phyloP scores from a whole-genome alignment of 2,329 filamentous ascomycete species.

The Chrysoporthe deuterocubensis region DNA sequence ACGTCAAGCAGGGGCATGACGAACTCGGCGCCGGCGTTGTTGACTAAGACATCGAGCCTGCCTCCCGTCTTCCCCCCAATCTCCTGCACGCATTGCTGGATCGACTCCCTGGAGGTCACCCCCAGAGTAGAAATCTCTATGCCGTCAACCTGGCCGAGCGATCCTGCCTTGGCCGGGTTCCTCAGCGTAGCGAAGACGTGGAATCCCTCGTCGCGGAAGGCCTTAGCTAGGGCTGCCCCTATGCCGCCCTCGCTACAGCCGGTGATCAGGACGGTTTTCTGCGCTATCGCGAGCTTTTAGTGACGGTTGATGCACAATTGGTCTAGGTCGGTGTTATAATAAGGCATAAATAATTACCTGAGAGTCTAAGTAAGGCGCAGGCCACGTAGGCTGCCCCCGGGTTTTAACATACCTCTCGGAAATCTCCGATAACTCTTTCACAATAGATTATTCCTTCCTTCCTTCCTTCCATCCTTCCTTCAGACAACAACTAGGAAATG shows the following conservation, averaged over 20 bases:
- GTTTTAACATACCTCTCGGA: too few relatives aligned
- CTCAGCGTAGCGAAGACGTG: constrained; percentile 39
- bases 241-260: constrained; percentile 42
- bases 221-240: constrained; percentile 38
- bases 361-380: too few relatives aligned
- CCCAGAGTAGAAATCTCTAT: constrained; percentile 38
- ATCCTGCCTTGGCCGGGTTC: constrained; percentile 33
- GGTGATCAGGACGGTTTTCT: constrained; percentile 39
- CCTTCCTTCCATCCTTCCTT: too few relatives aligned
- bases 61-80: constrained; percentile 24
- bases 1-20: constrained; percentile 43
- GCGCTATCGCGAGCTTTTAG: neutral
- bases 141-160: neutral
- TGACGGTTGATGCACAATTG: neutral
- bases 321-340: too few relatives aligned
- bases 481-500: too few relatives aligned
- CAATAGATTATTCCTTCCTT: too few relatives aligned
- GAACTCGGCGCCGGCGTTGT: constrained; percentile 47
- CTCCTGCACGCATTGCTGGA: constrained; percentile 29
- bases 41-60: constrained; percentile 39
- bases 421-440: too few relatives aligned
- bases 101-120: constrained; percentile 34
- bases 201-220: constrained; percentile 35
- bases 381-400: too few relatives aligned
- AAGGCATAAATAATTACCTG: too few relatives aligned